phyloP scores from a whole-genome alignment of 106 monocot species.

The Acanthochlamys bracteata region DNA sequence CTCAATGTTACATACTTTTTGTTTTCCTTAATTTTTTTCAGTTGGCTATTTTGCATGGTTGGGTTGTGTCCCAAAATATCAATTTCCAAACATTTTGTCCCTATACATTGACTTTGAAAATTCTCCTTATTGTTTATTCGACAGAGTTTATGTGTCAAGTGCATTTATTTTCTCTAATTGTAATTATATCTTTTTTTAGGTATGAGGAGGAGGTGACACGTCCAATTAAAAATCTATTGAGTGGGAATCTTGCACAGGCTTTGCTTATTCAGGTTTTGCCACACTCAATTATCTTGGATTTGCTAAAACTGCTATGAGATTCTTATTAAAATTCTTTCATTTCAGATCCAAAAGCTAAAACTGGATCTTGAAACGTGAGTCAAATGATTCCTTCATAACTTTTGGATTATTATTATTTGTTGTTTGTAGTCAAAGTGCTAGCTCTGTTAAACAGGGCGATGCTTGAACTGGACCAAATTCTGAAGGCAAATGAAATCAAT shows the following conservation, averaged over 20 bases:
- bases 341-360: constrained; percentile 97
- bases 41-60: too few relatives aligned
- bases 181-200: constrained; percentile 17
- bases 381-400: background rate
- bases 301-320: background rate
- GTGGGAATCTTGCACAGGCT: constrained; percentile 84
- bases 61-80: too few relatives aligned
- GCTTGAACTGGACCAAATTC: constrained; percentile 97
- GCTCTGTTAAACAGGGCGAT: constrained; percentile 56
- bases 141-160: too few relatives aligned
- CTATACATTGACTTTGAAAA: too few relatives aligned
- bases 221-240: constrained; percentile 75
- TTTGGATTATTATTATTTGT: background rate
- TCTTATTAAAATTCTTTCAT: constrained; percentile 10
- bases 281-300: background rate
- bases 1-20: too few relatives aligned
- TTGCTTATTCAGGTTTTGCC: constrained; percentile 85
- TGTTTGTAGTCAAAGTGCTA: too few relatives aligned
- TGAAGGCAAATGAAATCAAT: constrained; percentile 98
- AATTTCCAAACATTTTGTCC: too few relatives aligned
- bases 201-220: constrained; percentile 95
- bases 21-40: too few relatives aligned
- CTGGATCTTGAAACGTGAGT: constrained; percentile 95
- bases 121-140: too few relatives aligned
- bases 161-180: background rate